Evolutionary conservation across 2,329 filamentous ascomycete genomes (phyloP).

Genomic region (Colletotrichum siamense): DNA sequence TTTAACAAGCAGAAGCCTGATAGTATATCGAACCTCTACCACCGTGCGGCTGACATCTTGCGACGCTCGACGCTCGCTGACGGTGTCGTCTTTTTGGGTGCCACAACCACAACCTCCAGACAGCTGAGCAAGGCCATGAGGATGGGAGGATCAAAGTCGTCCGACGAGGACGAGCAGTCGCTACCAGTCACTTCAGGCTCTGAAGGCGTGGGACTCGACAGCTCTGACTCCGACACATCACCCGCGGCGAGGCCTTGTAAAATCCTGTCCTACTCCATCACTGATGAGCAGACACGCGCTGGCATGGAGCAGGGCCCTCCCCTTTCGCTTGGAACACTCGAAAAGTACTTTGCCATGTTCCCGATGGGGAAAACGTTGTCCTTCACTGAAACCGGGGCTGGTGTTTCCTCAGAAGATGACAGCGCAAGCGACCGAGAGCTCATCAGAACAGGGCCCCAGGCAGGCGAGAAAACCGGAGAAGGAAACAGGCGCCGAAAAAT

Average conservation of each 20-base stretch:
- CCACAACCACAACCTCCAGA: conserved; percentile 24
- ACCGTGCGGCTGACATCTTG: conserved; percentile 32
- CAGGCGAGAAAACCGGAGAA: background rate
- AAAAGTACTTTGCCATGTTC: conserved; percentile 34
- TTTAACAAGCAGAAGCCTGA: conserved; percentile 22
- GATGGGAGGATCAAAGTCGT: background rate
- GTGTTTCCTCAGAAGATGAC: conserved; percentile 35
- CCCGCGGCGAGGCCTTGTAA: conserved; percentile 31
- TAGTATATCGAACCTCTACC: conserved; percentile 29
- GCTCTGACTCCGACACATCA: conserved; percentile 33
- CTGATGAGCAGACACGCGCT: conserved; percentile 27
- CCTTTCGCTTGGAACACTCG: conserved; percentile 31
- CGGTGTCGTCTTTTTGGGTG: conserved; percentile 34
- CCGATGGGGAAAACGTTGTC: conserved; percentile 34
- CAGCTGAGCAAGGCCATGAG: conserved; percentile 3
- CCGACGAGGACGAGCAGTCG: conserved; percentile 24
- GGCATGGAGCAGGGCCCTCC: conserved; percentile 31
- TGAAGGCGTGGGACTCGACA: conserved; percentile 28
- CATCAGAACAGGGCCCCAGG: background rate
- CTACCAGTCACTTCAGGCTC: conserved; percentile 21
- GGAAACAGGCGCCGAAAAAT: conserved; percentile 18
- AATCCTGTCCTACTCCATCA: conserved; percentile 32
- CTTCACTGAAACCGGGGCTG: conserved; percentile 32
- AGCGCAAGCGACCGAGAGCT: conserved; percentile 31
- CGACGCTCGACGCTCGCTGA: conserved; percentile 35